Base-by-base conservation (phyloP, 805 yeast genomes). In the Cyberlindnera suaveolens region DNA sequence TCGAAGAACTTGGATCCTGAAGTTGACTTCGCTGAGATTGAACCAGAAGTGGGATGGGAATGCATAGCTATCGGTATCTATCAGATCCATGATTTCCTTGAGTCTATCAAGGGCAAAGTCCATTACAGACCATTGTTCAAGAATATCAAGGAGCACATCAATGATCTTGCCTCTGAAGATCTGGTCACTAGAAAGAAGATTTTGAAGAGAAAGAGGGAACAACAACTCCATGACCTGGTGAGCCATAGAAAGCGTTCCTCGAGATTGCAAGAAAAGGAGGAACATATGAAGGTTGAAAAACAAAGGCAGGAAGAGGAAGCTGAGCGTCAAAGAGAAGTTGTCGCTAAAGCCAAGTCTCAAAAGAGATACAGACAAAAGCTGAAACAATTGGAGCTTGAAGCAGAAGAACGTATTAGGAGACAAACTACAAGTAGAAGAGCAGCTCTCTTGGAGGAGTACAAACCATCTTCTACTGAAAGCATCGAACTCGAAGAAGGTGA, bases 221-320 rank as follows among this genome's bases (percentile, higher is more conserved):
- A 75, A 37, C 80, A 83, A 49, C 70, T 85, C 72, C 77, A 75
- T 38, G 74, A 73, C 18, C 60, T 85, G 42, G 62, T 85, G 55
- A 80, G 80, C 4, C 76, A 84, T 44, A 71, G 93, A 54, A 85
- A 85, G 54, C 71, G 87, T 50, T 84, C 91, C 0, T 77, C 88
- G 2, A 72, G 93, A 61, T 61, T 85, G 36, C 85, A 82, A 51
- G 84, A 83, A 16, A 79, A 77, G 54, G 84, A 79, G 47, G 87
- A 83, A 48, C 77, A 74, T 17, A 69, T 69, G 40, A 65, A 65
- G 39, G 58, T 65, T 27, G 70, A 68, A 44, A 69, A 69, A 38
- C 68, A 74, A 44, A 76, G 70, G 38, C 72, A 72, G 32, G 55
- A 47, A 26, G 54, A 52, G n/a, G 46, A 46, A 31, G 39, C 36